phyloP scores from a whole-genome alignment of 1,284 basidiomycete species.

The Trichosporon sp. region DNA sequence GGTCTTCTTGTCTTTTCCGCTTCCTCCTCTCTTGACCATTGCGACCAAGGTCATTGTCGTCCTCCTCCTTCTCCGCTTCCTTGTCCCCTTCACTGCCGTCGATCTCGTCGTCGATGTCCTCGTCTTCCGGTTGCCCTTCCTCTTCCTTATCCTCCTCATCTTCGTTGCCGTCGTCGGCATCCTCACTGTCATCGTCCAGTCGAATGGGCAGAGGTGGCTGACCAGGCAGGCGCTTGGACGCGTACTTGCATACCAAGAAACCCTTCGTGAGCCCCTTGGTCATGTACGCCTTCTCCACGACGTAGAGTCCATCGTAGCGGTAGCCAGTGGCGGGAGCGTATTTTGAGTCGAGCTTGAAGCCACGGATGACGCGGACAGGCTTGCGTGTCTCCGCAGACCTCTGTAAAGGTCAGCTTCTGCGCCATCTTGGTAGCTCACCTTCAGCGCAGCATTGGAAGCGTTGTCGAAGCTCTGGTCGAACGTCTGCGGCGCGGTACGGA shows the following conservation, averaged over 20 bases:
- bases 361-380: slow-evolving; percentile 58
- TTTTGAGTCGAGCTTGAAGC: slow-evolving; percentile 53
- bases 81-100: slow-evolving; percentile 8
- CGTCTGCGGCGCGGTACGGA: slow-evolving; percentile 57
- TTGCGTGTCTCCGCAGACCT: slow-evolving; percentile 49
- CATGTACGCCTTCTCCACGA: slow-evolving; percentile 52
- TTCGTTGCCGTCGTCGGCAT: slow-evolving; percentile 8
- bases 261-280: slow-evolving; percentile 46
- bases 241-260: slow-evolving; percentile 47
- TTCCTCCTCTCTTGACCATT: neutral
- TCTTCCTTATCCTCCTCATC: neutral
- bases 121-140: neutral
- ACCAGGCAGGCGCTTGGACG: slow-evolving; percentile 43
- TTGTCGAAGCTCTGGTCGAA: slow-evolving; percentile 55
- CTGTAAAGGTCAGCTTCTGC: neutral
- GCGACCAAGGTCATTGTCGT: neutral
- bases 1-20: neutral
- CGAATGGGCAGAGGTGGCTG: slow-evolving; percentile 38
- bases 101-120: neutral
- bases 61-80: slow-evolving; percentile 8
- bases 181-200: slow-evolving; percentile 19
- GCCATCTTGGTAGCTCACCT: slow-evolving; percentile 27
- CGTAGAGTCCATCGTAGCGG: slow-evolving; percentile 58
- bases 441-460: slow-evolving; percentile 52
- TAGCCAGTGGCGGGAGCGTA: slow-evolving; percentile 51